Conservation (phyloP, 768 basidiomycete genomes). For the Amanita phalloides region DNA sequence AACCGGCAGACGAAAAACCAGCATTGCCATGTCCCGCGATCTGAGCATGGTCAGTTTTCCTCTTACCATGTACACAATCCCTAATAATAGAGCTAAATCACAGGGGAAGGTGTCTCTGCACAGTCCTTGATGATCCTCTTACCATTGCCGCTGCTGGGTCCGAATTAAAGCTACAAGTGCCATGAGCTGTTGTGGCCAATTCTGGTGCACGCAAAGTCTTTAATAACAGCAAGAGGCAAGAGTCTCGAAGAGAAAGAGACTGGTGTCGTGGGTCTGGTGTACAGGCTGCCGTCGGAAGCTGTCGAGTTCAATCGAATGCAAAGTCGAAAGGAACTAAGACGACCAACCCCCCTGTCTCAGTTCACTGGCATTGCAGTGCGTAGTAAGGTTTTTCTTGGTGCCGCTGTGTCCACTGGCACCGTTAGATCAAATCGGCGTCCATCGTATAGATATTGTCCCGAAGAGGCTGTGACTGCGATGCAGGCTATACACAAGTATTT, state of each 20-base stretch:
- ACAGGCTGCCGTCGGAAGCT: too few relatives aligned
- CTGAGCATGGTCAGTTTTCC: slow-evolving; percentile 65
- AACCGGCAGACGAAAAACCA: slow-evolving; percentile 62
- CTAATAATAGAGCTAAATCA: slow-evolving; percentile 1
- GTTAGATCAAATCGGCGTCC: too few relatives aligned
- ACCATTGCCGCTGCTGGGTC: slow-evolving; percentile 93
- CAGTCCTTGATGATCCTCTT: slow-evolving; percentile 90
- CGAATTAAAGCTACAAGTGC: slow-evolving; percentile 81
- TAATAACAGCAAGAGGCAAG: slow-evolving; percentile 48
- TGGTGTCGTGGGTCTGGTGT: slow-evolving; percentile 56
- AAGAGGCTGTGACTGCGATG: too few relatives aligned
- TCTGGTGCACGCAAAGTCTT: slow-evolving; percentile 77
- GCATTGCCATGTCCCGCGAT: slow-evolving; percentile 78
- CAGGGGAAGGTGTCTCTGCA: slow-evolving; percentile 92
- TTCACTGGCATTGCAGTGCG: too few relatives aligned
- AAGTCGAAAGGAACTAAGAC: too few relatives aligned
- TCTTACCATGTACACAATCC: not conserved
- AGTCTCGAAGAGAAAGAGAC: slow-evolving; percentile 50
- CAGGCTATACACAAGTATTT: too few relatives aligned
- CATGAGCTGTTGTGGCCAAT: slow-evolving; percentile 87
- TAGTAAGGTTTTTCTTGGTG: too few relatives aligned
- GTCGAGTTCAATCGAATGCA: too few relatives aligned
- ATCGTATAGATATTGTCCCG: too few relatives aligned
- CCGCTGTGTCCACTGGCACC: too few relatives aligned
- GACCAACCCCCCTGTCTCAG: too few relatives aligned